These are phyloP conservation scores for Fragosphaeria purpurea DNA, from an alignment of 2,329 filamentous ascomycete genomes.

Conservation along the genomic window DNA sequence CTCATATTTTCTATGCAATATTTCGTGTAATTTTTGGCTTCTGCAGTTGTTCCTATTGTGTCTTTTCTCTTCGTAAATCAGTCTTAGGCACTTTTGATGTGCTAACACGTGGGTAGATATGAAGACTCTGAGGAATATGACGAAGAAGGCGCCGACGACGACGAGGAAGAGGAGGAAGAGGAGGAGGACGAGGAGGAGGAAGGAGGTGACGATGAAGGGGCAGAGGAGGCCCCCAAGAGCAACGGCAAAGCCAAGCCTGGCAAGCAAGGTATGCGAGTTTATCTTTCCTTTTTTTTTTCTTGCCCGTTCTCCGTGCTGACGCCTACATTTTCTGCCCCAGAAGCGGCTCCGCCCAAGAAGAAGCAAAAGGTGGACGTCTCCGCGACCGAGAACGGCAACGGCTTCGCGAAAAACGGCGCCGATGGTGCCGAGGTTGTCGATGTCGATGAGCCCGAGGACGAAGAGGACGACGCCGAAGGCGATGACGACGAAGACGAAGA, in stretches of 20 bases:
- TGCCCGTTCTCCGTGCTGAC: too few species aligned
- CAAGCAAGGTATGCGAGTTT: neutral
- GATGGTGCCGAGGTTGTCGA: slow-evolving; percentile 15
- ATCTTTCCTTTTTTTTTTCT: neutral
- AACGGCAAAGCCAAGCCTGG: slow-evolving; percentile 3
- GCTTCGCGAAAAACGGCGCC: slow-evolving; percentile 13
- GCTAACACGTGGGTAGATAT: neutral
- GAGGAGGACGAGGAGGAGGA: slow-evolving; percentile 31
- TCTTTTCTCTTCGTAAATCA: neutral
- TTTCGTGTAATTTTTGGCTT: neutral
- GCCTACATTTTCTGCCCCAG: too few species aligned
- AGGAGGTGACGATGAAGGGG: slow-evolving; percentile 22
- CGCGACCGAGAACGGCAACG: slow-evolving; percentile 14
- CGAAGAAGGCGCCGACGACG: slow-evolving; percentile 19
- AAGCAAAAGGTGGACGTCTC: slow-evolving; percentile 38
- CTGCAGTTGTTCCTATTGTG: neutral
- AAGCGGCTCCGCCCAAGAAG: slow-evolving; percentile 35
- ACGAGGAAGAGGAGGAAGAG: slow-evolving; percentile 22
- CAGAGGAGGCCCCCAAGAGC: neutral
- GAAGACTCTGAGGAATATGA: slow-evolving; percentile 15
- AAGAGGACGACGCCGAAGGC: slow-evolving; percentile 19
- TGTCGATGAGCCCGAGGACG: slow-evolving; percentile 16
- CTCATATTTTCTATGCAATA: slow-evolving; percentile 19
- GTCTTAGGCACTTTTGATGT: neutral
- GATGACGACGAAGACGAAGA: slow-evolving; percentile 23